Conservation (phyloP, 1,284 basidiomycete genomes). For the Cutaneotrichosporon arboriforme region DNA sequence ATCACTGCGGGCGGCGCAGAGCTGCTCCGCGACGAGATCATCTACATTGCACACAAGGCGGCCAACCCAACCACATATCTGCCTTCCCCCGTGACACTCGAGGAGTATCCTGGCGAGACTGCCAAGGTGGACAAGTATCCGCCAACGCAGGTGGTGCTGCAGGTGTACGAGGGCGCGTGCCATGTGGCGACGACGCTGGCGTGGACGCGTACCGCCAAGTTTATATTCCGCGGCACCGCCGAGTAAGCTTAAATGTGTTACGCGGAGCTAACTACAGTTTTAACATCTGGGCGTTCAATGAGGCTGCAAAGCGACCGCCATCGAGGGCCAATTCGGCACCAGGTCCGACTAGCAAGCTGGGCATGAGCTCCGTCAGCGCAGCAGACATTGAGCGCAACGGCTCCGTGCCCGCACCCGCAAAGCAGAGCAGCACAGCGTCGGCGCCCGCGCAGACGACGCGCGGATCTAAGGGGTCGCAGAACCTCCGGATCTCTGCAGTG, state of each 20-base stretch:
- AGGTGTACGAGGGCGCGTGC: conserved; percentile 47
- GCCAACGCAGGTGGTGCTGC: conserved; percentile 52
- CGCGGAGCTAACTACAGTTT: conserved; percentile 25
- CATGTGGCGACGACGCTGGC: conserved; percentile 47
- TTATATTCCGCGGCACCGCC: conserved; percentile 44
- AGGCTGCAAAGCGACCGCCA: conserved; percentile 26
- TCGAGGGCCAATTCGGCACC: neutral
- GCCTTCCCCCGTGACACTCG: conserved; percentile 41
- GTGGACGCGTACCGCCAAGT: conserved; percentile 45
- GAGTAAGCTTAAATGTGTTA: conserved; percentile 28
- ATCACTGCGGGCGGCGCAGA: conserved; percentile 51
- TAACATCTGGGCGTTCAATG: conserved; percentile 46
- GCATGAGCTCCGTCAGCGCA: too few species aligned
- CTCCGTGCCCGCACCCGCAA: neutral
- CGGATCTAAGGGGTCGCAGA: neutral
- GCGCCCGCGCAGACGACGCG: neutral
- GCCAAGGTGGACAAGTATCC: conserved; percentile 44
- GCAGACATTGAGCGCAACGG: too few species aligned
- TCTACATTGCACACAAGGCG: conserved; percentile 52
- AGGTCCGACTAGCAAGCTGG: neutral
- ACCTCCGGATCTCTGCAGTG: too few species aligned
- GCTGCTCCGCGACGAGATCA: conserved; percentile 48
- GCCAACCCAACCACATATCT: conserved; percentile 48
- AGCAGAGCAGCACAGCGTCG: neutral
- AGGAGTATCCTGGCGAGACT: conserved; percentile 45